Base-by-base conservation (phyloP, 805 yeast species). In the Candida corydali region DNA sequence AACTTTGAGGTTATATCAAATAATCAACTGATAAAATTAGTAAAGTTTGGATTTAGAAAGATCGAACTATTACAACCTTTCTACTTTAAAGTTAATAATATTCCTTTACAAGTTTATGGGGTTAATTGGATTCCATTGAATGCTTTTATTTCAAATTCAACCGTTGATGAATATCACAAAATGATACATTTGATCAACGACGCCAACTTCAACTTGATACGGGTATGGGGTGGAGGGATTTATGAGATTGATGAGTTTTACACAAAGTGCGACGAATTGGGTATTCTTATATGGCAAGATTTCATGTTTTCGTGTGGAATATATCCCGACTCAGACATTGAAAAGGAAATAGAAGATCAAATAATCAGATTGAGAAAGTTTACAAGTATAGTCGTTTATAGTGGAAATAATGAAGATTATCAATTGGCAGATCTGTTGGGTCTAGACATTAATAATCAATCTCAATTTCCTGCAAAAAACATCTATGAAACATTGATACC, bases 281-380 rank as follows among this genome's bases (percentile, higher is more conserved):
- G 75, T 2, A 38, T 74, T 6, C 28, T 74, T 43, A 66, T 74
- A 8, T 74, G 78, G 76, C 78, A 74, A 36, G 79, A 74, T 45
- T 70, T 74, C 48, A 66, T 73, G 76, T 74, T 74, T 57, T 77
- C 74, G 2, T 74, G 79, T 54, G 78, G 76, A 1, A 71, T 66
- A 33, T 74, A 74, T 42, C 78, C 78, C 4, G 49, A 49, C 2
- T 50, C 46, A 4, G 51, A 48, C 29, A 70, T 74, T 5, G 29
- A 40, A 8, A 36, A 45, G 8, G 79, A 74, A 41, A 62, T 60
- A 2, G 46, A 39, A 15, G 51, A 56, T 34, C 75, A 71, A 41
- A 45, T 73, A 19, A 47, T 39, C 26, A 45, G 78, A 33, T 45
- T 74, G 36, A 51, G 74, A 43, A 59, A 65, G 38, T 54, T 60